These are phyloP conservation scores for Colletotrichum euphorbiae DNA, from an alignment of 2,329 filamentous ascomycete species.

Conservation along the genomic window DNA sequence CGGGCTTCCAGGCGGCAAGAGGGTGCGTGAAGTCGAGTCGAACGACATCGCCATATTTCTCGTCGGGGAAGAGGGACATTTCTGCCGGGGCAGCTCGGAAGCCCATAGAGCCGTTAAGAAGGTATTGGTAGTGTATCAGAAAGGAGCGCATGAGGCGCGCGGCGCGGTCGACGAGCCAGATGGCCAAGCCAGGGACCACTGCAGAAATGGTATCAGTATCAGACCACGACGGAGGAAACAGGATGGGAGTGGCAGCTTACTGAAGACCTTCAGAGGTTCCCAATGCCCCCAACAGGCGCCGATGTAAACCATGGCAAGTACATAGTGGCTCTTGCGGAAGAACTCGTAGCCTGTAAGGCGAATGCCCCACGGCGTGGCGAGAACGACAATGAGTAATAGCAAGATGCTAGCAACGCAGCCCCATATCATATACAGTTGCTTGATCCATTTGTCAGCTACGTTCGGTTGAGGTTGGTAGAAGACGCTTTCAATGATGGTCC, in stretches of 20 bases:
- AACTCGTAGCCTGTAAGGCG: conserved; percentile 79
- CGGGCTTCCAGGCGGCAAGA: conserved; percentile 71
- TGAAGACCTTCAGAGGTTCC: conserved; percentile 74
- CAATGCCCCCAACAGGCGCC: conserved; percentile 83
- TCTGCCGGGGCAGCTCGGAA: conserved; percentile 66
- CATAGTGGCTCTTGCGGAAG: conserved; percentile 80
- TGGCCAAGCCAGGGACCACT: conserved; percentile 71
- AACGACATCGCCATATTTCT: conserved; percentile 70
- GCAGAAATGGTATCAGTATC: not conserved
- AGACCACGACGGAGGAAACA: not conserved
- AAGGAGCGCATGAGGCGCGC: conserved; percentile 68
- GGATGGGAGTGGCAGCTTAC: not conserved
- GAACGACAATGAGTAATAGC: conserved; percentile 69
- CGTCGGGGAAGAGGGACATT: conserved; percentile 65
- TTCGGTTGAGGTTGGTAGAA: conserved; percentile 79
- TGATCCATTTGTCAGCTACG: conserved; percentile 67
- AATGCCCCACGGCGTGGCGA: conserved; percentile 69
- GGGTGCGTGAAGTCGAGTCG: conserved; percentile 73
- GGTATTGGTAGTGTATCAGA: conserved; percentile 62
- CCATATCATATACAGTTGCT: conserved; percentile 77
- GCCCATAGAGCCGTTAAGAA: conserved; percentile 58
- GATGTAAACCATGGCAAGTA: conserved; percentile 79
- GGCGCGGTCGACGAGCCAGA: conserved; percentile 74
- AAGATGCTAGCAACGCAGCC: conserved; percentile 68
- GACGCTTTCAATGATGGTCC: conserved; percentile 73